Evolutionary conservation across 2,329 filamentous ascomycete genomes (phyloP).

Genomic region (Cladobotryum protrusum): DNA sequence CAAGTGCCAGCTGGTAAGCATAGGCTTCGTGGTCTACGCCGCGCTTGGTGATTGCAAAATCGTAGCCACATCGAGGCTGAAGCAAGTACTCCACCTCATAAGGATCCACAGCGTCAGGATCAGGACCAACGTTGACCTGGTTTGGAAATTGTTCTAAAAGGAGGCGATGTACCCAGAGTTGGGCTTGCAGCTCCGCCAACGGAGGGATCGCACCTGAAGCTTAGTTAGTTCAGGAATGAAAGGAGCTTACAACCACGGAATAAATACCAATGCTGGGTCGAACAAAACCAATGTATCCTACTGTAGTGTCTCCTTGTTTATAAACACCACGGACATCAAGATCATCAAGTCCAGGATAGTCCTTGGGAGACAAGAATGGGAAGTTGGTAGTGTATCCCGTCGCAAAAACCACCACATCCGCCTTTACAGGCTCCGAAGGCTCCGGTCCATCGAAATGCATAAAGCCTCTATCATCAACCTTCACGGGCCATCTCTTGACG

Average conservation of each 20-base stretch:
- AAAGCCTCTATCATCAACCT: slow-evolving; percentile 30
- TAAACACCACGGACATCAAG: slow-evolving; percentile 50
- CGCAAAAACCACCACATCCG: slow-evolving; percentile 40
- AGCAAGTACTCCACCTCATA: slow-evolving; percentile 38
- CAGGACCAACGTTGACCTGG: slow-evolving; percentile 12
- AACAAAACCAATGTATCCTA: slow-evolving; percentile 43
- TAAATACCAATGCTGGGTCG: slow-evolving; percentile 35
- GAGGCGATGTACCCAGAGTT: slow-evolving; percentile 39
- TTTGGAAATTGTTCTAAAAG: slow-evolving; percentile 24
- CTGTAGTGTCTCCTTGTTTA: slow-evolving; percentile 28
- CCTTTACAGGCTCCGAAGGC: slow-evolving; percentile 25
- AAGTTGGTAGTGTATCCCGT: slow-evolving; percentile 42
- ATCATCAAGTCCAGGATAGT: slow-evolving; percentile 39
- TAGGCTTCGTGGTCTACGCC: slow-evolving; percentile 46
- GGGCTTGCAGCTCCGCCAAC: slow-evolving; percentile 42
- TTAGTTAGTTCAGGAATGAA: not conserved
- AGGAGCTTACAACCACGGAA: not conserved
- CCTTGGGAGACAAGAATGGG: slow-evolving; percentile 29
- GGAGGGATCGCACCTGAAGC: slow-evolving; percentile 39
- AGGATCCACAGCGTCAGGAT: slow-evolving; percentile 20
- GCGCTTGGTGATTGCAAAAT: slow-evolving; percentile 28
- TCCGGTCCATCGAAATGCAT: slow-evolving; percentile 30
- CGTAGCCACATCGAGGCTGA: slow-evolving; percentile 27
- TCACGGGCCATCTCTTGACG: slow-evolving; percentile 37
- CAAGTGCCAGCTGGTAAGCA: slow-evolving; percentile 42